phyloP scores from a whole-genome alignment of 345 rosid species.

The Salix udensis region DNA sequence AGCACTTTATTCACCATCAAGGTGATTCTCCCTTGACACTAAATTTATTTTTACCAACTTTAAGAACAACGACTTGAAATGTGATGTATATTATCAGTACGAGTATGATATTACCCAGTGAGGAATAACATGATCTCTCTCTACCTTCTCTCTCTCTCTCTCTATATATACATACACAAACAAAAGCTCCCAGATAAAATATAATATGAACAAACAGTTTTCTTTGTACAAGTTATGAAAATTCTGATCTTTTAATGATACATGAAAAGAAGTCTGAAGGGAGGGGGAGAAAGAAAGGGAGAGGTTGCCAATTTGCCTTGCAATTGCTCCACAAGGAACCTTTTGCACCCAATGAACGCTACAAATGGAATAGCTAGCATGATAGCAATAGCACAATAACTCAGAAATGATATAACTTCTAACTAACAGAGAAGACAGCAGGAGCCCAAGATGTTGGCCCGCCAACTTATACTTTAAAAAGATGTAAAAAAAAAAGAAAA shows the following conservation, averaged over 20 bases:
- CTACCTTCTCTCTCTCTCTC: too few species aligned
- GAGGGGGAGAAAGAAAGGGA: neutral
- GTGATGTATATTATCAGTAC: too few species aligned
- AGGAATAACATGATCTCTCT: too few species aligned
- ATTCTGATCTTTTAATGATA: neutral
- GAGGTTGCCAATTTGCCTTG: neutral
- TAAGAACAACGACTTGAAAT: too few species aligned
- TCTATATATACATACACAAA: too few species aligned
- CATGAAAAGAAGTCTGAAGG: neutral
- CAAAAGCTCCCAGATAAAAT: too few species aligned
- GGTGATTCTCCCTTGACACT: too few species aligned
- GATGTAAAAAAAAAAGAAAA: neutral
- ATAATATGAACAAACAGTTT: too few species aligned
- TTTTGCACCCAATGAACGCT: constrained; percentile 6
- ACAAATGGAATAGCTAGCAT: neutral
- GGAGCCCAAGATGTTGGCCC: constrained; percentile 38
- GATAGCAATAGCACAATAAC: constrained; percentile 16
- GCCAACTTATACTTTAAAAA: constrained; percentile 21
- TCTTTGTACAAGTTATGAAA: too few species aligned
- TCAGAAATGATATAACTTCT: constrained; percentile 4
- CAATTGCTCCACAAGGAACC: neutral
- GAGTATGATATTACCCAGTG: too few species aligned
- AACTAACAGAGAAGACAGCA: neutral
- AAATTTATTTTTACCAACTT: too few species aligned
- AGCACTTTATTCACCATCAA: too few species aligned